Conservation (phyloP, 129 eudicot genomes). For the Artemisia annua region DNA sequence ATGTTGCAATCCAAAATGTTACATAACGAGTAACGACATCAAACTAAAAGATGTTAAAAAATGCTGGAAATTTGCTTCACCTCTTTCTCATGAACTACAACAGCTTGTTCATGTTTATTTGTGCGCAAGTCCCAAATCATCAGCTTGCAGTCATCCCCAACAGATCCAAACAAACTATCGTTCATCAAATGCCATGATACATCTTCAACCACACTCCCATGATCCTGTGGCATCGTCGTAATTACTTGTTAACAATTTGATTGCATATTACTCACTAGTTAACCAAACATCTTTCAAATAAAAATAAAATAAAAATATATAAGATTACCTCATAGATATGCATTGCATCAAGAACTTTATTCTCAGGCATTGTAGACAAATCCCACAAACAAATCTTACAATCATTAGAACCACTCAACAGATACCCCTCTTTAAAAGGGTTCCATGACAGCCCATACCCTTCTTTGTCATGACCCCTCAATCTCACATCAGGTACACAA, state of each 20-base stretch:
- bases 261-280: neutral
- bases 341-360: slow-evolving; percentile 65
- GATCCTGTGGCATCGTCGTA: slow-evolving; percentile 50
- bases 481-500: slow-evolving; percentile 71
- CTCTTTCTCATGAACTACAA: slow-evolving; percentile 86
- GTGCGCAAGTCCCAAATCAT: slow-evolving; percentile 94
- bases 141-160: slow-evolving; percentile 83
- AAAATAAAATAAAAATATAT: neutral
- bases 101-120: slow-evolving; percentile 75
- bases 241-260: neutral
- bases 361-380: slow-evolving; percentile 63
- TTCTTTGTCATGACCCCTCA: slow-evolving; percentile 94
- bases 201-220: slow-evolving; percentile 76
- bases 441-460: slow-evolving; percentile 97
- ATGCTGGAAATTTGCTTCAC: slow-evolving; percentile 29
- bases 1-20: too few species aligned
- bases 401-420: slow-evolving; percentile 91
- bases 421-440: slow-evolving; percentile 74
- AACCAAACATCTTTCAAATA: neutral
- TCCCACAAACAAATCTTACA: slow-evolving; percentile 91
- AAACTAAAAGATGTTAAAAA: neutral
- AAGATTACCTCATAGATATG: slow-evolving; percentile 51
- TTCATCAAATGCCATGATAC: slow-evolving; percentile 91
- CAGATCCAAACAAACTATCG: slow-evolving; percentile 87
- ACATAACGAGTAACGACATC: too few species aligned